Evolutionary conservation across 495 filamentous ascomycete genomes (phyloP).

Genomic region (Hypoxylon crocopeplum): DNA sequence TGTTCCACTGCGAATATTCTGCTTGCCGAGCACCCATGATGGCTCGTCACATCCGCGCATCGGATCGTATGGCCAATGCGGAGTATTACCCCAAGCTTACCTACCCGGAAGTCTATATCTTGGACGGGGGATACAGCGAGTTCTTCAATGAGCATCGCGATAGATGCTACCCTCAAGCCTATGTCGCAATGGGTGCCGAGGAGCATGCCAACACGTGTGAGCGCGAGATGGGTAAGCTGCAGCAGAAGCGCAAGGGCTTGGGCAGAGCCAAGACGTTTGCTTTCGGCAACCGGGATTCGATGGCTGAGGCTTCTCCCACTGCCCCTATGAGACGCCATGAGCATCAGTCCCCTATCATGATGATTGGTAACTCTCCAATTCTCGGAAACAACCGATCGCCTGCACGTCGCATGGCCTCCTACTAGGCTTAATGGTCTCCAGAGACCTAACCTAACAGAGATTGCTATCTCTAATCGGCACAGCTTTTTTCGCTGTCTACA

Average conservation of each 20-base stretch:
- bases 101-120: slow-evolving; percentile 95
- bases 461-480: slow-evolving; percentile 5
- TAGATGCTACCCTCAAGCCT: slow-evolving; percentile 90
- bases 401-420: slow-evolving; percentile 76
- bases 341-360: slow-evolving; percentile 52
- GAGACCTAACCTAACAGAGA: slow-evolving; percentile 1
- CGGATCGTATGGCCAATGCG: slow-evolving; percentile 82
- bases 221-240: slow-evolving; percentile 87
- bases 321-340: slow-evolving; percentile 61
- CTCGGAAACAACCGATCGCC: slow-evolving; percentile 59
- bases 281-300: slow-evolving; percentile 71
- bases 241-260: slow-evolving; percentile 77
- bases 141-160: slow-evolving; percentile 82
- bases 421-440: slow-evolving; percentile 48
- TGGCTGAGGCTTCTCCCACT: slow-evolving; percentile 81
- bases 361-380: slow-evolving; percentile 60
- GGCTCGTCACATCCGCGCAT: slow-evolving; percentile 85
- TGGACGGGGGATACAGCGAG: slow-evolving; percentile 93
- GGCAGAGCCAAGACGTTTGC: slow-evolving; percentile 92
- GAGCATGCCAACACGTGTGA: slow-evolving; percentile 92
- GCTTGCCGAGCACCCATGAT: slow-evolving; percentile 97
- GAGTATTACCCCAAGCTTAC: slow-evolving; percentile 84
- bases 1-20: slow-evolving; percentile 99
- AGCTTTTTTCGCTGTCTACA: neutral
- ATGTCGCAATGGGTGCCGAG: slow-evolving; percentile 92